Conservation (phyloP, 2,329 filamentous ascomycete genomes). For the Pseudopithomyces chartarum region DNA sequence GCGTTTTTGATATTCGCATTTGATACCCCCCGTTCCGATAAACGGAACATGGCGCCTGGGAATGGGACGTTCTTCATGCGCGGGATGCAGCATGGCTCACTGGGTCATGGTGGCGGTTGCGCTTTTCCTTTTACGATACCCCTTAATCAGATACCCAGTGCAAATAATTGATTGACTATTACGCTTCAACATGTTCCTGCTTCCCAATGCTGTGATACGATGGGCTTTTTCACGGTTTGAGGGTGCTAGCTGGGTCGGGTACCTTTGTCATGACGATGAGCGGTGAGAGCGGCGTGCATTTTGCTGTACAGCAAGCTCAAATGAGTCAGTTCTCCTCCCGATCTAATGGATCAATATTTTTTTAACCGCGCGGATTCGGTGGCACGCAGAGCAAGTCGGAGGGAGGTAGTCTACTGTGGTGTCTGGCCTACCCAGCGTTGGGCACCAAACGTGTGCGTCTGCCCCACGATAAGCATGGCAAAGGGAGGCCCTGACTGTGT, state of each 20-base stretch:
- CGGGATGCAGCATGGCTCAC: conserved; percentile 27
- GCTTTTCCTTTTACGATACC: conserved; percentile 41
- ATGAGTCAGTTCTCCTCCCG: too few relatives aligned
- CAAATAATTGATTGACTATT: conserved; percentile 17
- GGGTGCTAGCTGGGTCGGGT: not conserved
- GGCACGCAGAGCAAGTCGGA: too few relatives aligned
- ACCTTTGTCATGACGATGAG: not conserved
- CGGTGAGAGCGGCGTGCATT: not conserved
- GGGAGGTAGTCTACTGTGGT: too few relatives aligned
- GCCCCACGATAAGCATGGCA: not conserved
- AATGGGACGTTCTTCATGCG: conserved; percentile 25
- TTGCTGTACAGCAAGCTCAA: too few relatives aligned
- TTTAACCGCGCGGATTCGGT: not conserved
- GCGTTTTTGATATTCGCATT: conserved; percentile 17
- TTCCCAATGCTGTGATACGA: not conserved
- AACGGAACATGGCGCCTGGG: conserved; percentile 15
- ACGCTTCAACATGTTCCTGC: not conserved
- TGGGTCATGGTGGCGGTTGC: conserved; percentile 32
- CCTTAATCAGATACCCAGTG: conserved; percentile 29
- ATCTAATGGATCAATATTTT: too few relatives aligned
- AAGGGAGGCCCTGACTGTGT: not conserved
- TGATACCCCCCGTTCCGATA: conserved; percentile 26
- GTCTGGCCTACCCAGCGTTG: not conserved
- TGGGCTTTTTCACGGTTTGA: not conserved
- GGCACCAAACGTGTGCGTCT: conserved; percentile 1